phyloP scores from a whole-genome alignment of 192 early-diverging fungal species.

The Ambispora gerdemannii region DNA sequence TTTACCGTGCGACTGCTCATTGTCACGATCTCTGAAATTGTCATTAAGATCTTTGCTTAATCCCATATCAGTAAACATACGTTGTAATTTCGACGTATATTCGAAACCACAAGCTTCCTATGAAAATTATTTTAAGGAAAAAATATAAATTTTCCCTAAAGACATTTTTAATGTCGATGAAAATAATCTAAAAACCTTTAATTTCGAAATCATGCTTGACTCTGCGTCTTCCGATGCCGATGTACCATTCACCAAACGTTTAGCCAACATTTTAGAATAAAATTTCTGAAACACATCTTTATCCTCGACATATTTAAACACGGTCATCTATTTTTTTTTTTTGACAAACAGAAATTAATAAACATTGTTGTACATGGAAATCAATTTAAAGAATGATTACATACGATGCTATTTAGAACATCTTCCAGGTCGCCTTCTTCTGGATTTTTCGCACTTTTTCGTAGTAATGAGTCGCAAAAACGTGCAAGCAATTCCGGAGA shows the following conservation, averaged over 20 bases:
- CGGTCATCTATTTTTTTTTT: conserved; percentile 65
- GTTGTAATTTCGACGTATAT: conserved; percentile 89
- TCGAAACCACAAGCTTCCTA: conserved; percentile 88
- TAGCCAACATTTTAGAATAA: conserved; percentile 89
- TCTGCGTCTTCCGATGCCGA: conserved; percentile 92
- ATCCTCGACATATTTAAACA: conserved; percentile 96
- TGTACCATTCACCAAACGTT: conserved; percentile 84
- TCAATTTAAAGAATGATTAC: conserved; percentile 25
- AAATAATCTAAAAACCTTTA: conserved; percentile 53
- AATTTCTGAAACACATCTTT: conserved; percentile 99
- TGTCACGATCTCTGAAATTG: conserved; percentile 65
- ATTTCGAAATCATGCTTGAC: conserved; percentile 88
- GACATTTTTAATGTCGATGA: no score
- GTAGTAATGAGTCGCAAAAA: conserved; percentile 85
- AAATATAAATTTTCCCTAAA: not conserved
- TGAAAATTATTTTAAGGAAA: not conserved
- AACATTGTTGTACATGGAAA: not conserved
- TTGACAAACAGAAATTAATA: not conserved
- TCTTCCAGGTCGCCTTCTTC: conserved; percentile 73
- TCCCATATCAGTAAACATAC: conserved; percentile 95
- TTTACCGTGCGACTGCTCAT: no score
- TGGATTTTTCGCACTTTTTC: conserved; percentile 75
- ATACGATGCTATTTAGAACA: conserved; percentile 69
- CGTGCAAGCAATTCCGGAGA: conserved; percentile 87
- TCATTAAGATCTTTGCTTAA: conserved; percentile 88